Base-by-base conservation (phyloP, 305 asterid species). In the Andrographis paniculata region DNA sequence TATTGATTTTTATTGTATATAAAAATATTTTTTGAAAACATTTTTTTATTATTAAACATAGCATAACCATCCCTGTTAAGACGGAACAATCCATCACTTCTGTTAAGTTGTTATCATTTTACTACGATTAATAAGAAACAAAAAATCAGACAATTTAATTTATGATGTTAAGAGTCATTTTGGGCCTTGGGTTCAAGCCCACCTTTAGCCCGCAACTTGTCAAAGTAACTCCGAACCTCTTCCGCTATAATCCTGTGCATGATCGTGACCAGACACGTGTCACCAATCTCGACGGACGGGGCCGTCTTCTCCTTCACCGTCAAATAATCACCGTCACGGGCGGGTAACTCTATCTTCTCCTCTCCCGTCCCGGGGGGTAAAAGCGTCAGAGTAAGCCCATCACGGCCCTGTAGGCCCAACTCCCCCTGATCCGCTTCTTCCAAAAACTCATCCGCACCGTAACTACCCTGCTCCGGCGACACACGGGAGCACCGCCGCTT, bases 231-330 rank as follows among this genome's bases (percentile, higher is more conserved):
- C 7, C 78, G 77, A 45, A 81, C 87, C 73, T 81, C 87, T 14
- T 68, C 64, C n/a, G 87, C 82, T 17, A 81, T 75, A 66, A 78
- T 70, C 68, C 65, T 79, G 61, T 69, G 72, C 73, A 78, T 62
- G 33, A 66, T 59, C 22, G 61, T 41, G 62, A 62, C 64, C 50
- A 73, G 36, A 62, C 80, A 68, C 56, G 59, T 45, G 36, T 77
- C 79, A 28, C 55, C 70, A 20, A 65, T 60, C 65, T 55, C 74
- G 31, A 27, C 64, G 53, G 60, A 62, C 42, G 51, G 45, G 33
- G 35, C 63, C 53, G 4, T 12, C 54, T 36, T 45, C 11, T 27
- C 61, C 14, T 13, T 53, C 6, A 1, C 9, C 9, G 22, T n/a
- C 17, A 31, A 23, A 4, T 19, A 30, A 10, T 45, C 42, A 17